Evolutionary conservation across 441 rosid species (phyloP).

Genomic region (Aquilaria agallochum): DNA sequence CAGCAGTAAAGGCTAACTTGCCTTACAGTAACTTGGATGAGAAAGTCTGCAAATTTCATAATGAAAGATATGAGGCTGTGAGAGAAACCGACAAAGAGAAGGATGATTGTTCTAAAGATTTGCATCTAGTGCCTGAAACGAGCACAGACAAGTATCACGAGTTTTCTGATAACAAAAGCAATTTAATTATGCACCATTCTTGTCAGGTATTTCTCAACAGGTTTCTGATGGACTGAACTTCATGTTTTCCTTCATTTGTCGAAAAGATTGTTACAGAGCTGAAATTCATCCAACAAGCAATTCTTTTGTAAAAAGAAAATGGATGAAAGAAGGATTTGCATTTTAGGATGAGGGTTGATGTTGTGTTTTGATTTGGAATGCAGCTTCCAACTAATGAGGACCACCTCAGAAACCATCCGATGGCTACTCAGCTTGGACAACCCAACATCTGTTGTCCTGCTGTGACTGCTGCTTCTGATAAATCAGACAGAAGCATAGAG

Average conservation of each 20-base stretch:
- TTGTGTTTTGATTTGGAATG: no score
- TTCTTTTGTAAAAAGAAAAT: no score
- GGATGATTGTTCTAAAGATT: slow-evolving; percentile 17
- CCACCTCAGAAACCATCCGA: no score
- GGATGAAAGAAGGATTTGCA: no score
- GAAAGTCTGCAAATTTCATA: slow-evolving; percentile 13
- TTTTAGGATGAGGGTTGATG: no score
- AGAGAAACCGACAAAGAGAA: slow-evolving; percentile 12
- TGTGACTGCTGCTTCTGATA: slow-evolving; percentile 15
- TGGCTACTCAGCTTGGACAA: no score
- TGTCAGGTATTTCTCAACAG: slow-evolving; percentile 24
- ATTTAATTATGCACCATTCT: slow-evolving; percentile 19
- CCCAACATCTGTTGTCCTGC: not conserved
- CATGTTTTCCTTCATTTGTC: no score
- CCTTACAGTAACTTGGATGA: slow-evolving; percentile 29
- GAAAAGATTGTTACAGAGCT: no score
- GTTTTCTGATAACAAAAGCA: slow-evolving; percentile 4
- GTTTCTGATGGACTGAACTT: not conserved
- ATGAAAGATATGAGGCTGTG: slow-evolving; percentile 14
- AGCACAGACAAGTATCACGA: slow-evolving; percentile 8
- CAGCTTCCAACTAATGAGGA: no score
- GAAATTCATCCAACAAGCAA: no score
- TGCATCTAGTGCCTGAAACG: slow-evolving; percentile 26
- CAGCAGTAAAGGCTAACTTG: slow-evolving; percentile 50
- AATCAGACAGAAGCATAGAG: slow-evolving; percentile 2